Conservation (phyloP, 2,329 filamentous ascomycete species). For the Botrytis hyacinthi region DNA sequence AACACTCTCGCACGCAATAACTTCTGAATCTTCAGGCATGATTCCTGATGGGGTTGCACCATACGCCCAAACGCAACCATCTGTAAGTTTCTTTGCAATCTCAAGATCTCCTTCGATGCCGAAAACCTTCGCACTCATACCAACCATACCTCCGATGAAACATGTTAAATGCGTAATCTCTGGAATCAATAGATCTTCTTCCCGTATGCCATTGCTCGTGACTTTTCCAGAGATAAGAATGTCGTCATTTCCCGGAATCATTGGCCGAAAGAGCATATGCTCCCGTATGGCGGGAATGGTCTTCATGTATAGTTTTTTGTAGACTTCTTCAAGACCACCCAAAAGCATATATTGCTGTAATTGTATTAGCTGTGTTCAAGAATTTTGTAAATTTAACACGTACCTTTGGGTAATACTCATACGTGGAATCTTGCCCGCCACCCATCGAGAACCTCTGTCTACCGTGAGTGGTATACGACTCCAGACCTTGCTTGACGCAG, state of each 20-base stretch:
- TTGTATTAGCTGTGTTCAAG: conserved; percentile 27
- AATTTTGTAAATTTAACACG: conserved; percentile 6
- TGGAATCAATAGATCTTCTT: conserved; percentile 43
- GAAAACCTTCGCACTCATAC: conserved; percentile 62
- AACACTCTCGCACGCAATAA: conserved; percentile 48
- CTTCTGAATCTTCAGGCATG: conserved; percentile 58
- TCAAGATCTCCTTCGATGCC: conserved; percentile 58
- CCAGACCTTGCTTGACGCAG: conserved; percentile 61
- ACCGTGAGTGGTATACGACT: conserved; percentile 45
- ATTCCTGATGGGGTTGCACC: conserved; percentile 57
- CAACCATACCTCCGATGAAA: conserved; percentile 70
- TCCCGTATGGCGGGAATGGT: conserved; percentile 67
- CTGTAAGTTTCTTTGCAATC: conserved; percentile 60
- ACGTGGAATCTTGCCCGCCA: conserved; percentile 66
- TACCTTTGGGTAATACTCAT: conserved; percentile 69
- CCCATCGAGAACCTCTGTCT: conserved; percentile 55
- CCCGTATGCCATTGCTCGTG: conserved; percentile 46
- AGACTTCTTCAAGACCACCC: conserved; percentile 70
- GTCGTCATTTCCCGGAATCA: conserved; percentile 64
- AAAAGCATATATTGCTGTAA: conserved; percentile 67
- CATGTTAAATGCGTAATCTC: conserved; percentile 59
- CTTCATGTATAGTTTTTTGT: conserved; percentile 68
- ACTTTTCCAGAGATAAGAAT: conserved; percentile 71
- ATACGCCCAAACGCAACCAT: conserved; percentile 71
- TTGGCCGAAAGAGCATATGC: conserved; percentile 74